phyloP scores from a whole-genome alignment of 176 grass and related monocot genomes.

The maize (Zea mays) region Zm-B73-REFERENCE-NAM-5.0 NC_050099.1:87196501-87197000 shows the following conservation, averaged over 20 bases:
- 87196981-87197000: not conserved
- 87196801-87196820: not conserved
- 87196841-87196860: not conserved
- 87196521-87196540: not conserved
- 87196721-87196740: too few species aligned
- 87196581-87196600: not conserved
- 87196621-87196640: not conserved
- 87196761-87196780: too few species aligned
- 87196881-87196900: not conserved
- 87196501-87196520: not conserved
- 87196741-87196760: too few species aligned
- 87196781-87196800: too few species aligned
- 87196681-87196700: too few species aligned
- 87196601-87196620: not conserved
- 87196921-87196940: not conserved
- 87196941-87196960: not conserved
- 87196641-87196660: not conserved
- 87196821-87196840: not conserved
- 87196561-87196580: not conserved
- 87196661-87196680: not conserved
- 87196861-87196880: not conserved
- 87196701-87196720: too few species aligned
- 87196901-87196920: not conserved
- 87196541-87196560: not conserved
- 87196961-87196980: not conserved